phyloP scores from a whole-genome alignment of 1,284 basidiomycete genomes.

The Erythrobasidium hasegawianum region DNA sequence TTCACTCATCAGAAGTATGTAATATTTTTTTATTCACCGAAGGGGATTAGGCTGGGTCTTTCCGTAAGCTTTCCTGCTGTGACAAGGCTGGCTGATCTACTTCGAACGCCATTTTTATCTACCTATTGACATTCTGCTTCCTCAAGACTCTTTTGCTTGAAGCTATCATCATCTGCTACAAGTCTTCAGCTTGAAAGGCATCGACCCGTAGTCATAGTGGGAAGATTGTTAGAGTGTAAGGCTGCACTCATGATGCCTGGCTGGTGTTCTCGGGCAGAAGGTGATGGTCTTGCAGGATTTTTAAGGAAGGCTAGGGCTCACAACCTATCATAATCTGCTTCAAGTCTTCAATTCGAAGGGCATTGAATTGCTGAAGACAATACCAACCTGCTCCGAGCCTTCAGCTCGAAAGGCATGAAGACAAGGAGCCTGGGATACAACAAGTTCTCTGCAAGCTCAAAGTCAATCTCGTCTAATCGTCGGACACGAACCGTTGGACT shows the following conservation, averaged over 20 bases:
- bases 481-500: conserved; percentile 1
- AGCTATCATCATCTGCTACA: too few species aligned
- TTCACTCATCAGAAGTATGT: too few species aligned
- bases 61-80: too few species aligned
- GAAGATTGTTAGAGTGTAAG: background rate
- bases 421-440: background rate
- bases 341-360: background rate
- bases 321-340: background rate
- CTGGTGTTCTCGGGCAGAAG: background rate
- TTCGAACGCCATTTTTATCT: too few species aligned
- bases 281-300: background rate
- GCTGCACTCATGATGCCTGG: background rate
- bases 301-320: background rate
- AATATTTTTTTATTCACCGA: too few species aligned
- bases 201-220: background rate
- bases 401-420: background rate
- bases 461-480: conserved; percentile 34
- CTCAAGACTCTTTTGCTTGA: too few species aligned
- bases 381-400: too few species aligned
- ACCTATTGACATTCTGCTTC: too few species aligned
- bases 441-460: background rate
- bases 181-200: too few species aligned
- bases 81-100: too few species aligned
- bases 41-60: too few species aligned
- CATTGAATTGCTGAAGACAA: too few species aligned